Base-by-base conservation (phyloP, 2,329 filamentous ascomycete species). In the Alternaria triticimaculans region DNA sequence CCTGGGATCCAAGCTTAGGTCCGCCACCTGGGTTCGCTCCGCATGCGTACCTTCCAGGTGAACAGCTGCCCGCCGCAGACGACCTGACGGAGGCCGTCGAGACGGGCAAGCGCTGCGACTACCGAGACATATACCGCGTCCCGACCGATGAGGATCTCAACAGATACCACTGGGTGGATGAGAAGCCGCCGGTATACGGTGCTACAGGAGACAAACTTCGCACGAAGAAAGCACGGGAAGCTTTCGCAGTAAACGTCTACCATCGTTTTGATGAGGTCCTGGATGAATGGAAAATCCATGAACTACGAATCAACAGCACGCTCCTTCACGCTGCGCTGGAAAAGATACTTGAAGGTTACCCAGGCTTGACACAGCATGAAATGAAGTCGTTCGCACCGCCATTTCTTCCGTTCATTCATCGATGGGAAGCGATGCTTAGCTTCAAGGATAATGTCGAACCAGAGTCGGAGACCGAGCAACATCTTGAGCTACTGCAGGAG, bases 381-480 rank as follows among this genome's bases (percentile, higher is more conserved):
- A 84, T 87, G 2, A 81, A 90, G 2, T 85, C 86, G 55, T 90
- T 92, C 65, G 73, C 78, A 18, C 84, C 84, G 0, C 87, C 87
- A 0, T 91, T 91, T 65, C 80, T 86, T 66, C 86, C 87, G 0
- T 87, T 92, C 59, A 84, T 90, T 44, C 88, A 92, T 76, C 84
- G 89, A 25, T 91, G 88, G 88, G 78, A 70, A 8, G 69, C 72
- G 21, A 69, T 82, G 56, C n/a, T 48, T 12, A 45, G 51, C 5
- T 51, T 45, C 44, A 62, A 61, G 10, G 51, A 65, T 2, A 23
- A 37, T 15, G 25, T 54, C 11, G 64, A 69, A 10, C 20, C 15
- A 2, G 59, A 50, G 4, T 37, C 58, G 7, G 55, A 62, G 12
- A 66, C 56, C 11, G 26, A 30, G 18, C 33, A 53, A 4, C 77